Percentiles rank a stretch among this genome's conserved stretches.
Evolutionary conservation across 768 basidiomycete species (phyloP).

Genomic region (Chalciporus pseudorubinellus): DNA sequence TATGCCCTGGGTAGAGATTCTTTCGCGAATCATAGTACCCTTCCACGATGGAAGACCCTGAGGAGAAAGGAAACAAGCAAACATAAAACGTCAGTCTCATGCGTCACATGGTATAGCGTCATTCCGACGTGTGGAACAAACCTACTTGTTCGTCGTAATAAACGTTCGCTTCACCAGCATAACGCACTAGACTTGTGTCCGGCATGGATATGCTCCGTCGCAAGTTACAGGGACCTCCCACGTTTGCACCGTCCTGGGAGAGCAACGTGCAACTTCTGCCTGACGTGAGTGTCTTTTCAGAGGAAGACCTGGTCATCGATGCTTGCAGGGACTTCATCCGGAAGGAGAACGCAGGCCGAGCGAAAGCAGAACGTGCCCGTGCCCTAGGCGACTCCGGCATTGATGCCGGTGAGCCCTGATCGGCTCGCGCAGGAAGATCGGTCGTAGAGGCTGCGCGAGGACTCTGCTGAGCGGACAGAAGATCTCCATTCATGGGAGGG

Average conservation of each 20-base stretch:
- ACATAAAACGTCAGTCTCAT: slow-evolving; percentile 2
- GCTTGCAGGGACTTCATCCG: slow-evolving; percentile 14
- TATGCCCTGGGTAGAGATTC: slow-evolving; percentile 79
- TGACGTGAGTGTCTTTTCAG: slow-evolving; percentile 10
- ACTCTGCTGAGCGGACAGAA: not conserved
- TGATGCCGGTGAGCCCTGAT: not conserved
- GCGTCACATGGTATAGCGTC: not conserved
- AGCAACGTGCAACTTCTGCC: not conserved
- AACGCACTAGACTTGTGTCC: slow-evolving; percentile 19
- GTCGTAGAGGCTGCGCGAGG: slow-evolving; percentile 6
- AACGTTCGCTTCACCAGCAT: slow-evolving; percentile 61
- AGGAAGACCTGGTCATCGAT: slow-evolving; percentile 13
- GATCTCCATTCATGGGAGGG: slow-evolving; percentile 6
- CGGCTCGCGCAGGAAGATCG: not conserved
- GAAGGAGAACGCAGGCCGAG: slow-evolving; percentile 16
- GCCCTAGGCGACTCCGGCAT: not conserved
- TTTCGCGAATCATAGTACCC: slow-evolving; percentile 84
- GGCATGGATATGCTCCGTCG: slow-evolving; percentile 13
- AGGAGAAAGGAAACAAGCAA: not conserved
- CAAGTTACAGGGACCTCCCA: slow-evolving; percentile 20
- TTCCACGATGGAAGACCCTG: slow-evolving; percentile 39
- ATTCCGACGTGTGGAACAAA: not conserved
- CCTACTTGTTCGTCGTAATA: slow-evolving; percentile 53
- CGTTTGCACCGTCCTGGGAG: slow-evolving; percentile 16
- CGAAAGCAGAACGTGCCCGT: slow-evolving; percentile 6